phyloP scores from a whole-genome alignment of 129 eudicot species.

The Escallonia rubra region DNA sequence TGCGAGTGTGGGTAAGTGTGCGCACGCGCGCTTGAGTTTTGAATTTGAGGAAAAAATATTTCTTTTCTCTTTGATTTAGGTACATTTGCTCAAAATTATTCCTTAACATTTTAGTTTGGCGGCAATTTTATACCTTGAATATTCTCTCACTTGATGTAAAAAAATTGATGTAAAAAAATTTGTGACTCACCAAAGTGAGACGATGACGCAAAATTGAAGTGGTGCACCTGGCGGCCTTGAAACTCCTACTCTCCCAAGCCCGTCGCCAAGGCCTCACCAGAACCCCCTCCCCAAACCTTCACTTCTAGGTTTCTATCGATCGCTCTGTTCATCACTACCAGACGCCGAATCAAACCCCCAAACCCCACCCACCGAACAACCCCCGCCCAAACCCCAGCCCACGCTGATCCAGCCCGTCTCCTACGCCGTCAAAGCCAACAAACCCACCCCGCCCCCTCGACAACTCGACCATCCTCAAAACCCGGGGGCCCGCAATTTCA shows the following conservation, averaged over 20 bases:
- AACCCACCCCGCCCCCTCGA: conserved; percentile 4
- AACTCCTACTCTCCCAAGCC: conserved; percentile 50
- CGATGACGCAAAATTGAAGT: too few relatives aligned
- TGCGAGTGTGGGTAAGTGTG: too few relatives aligned
- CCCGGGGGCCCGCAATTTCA: conserved; percentile 27
- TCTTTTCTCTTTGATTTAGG: too few relatives aligned
- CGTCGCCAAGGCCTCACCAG: conserved; percentile 25
- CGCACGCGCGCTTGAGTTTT: too few relatives aligned
- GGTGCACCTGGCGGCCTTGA: conserved; percentile 41
- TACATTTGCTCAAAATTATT: too few relatives aligned
- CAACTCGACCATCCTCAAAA: conserved; percentile 3
- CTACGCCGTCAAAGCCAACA: conserved; percentile 43
- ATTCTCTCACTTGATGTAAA: too few relatives aligned
- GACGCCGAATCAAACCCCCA: conserved; percentile 22
- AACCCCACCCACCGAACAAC: conserved; percentile 10
- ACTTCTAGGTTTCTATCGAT: conserved; percentile 13
- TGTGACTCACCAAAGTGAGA: too few relatives aligned
- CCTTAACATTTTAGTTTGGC: too few relatives aligned
- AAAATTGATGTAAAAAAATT: too few relatives aligned
- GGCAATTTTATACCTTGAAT: too few relatives aligned
- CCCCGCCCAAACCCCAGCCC: conserved; percentile 21
- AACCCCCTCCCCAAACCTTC: conserved; percentile 16
- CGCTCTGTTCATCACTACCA: conserved; percentile 33
- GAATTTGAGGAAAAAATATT: too few relatives aligned
- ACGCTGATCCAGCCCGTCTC: conserved; percentile 51